phyloP scores from a whole-genome alignment of 108 stramenopile species.

The Skeletonema marinoi region DNA sequence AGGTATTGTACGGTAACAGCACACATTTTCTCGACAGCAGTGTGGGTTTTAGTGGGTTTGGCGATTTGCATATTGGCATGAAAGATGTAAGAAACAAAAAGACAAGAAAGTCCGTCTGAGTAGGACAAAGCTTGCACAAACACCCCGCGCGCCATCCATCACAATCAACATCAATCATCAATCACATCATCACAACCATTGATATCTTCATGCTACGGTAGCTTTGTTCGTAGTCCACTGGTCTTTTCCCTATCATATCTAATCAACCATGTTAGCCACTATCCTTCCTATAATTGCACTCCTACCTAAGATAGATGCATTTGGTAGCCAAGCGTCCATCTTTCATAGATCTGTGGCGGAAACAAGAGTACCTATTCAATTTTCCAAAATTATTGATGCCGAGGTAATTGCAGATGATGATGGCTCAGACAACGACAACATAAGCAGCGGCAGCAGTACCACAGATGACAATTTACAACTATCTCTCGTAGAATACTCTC shows the following conservation, averaged over 20 bases:
- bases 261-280: not conserved
- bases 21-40: too few species aligned
- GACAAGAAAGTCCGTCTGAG: too few species aligned
- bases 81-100: too few species aligned
- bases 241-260: not conserved
- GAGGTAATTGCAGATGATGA: slow-evolving; percentile 26
- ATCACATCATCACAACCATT: too few species aligned
- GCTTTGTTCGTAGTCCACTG: too few species aligned
- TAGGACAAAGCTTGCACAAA: too few species aligned
- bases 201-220: too few species aligned
- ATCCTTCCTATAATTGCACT: not conserved
- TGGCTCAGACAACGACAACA: not conserved
- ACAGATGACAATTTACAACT: not conserved
- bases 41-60: too few species aligned
- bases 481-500: slow-evolving; percentile 42
- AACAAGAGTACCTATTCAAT: not conserved
- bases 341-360: not conserved
- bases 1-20: too few species aligned
- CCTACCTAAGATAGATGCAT: not conserved
- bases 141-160: too few species aligned
- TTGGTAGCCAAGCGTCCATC: not conserved
- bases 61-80: too few species aligned
- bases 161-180: too few species aligned
- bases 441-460: not conserved
- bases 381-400: slow-evolving; percentile 38